These are phyloP conservation scores for Leccinum pachyderme DNA, from an alignment of 1,284 basidiomycete genomes.

Conservation along the genomic window DNA sequence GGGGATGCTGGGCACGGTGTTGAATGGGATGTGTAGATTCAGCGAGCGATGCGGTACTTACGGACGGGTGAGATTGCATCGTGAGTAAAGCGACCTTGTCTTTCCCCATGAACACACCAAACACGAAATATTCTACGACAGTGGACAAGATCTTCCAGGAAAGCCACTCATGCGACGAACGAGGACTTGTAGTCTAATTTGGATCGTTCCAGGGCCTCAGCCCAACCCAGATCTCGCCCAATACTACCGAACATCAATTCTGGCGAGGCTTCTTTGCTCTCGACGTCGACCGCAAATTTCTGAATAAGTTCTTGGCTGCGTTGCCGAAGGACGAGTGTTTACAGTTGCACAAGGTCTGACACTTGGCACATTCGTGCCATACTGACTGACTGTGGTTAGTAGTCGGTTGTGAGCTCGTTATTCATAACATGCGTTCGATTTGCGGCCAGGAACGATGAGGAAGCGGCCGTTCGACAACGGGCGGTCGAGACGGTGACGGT, in stretches of 20 bases:
- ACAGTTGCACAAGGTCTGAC: constrained; percentile 43
- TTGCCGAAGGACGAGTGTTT: constrained; percentile 42
- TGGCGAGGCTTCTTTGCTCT: constrained; percentile 51
- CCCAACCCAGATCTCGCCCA: constrained; percentile 39
- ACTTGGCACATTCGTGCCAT: neutral
- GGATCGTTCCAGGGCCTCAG: constrained; percentile 35
- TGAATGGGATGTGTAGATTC: constrained; percentile 1
- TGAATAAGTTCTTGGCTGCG: constrained; percentile 34
- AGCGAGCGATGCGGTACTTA: constrained; percentile 9
- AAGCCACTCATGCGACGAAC: neutral
- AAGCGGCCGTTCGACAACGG: constrained; percentile 38
- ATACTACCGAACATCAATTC: constrained; percentile 40
- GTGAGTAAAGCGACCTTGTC: neutral
- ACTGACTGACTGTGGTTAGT: constrained; percentile 32
- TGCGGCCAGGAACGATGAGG: constrained; percentile 31
- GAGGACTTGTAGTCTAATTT: neutral
- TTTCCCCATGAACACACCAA: constrained; percentile 20
- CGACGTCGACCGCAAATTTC: constrained; percentile 47
- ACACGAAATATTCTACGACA: constrained; percentile 21
- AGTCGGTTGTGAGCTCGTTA: constrained; percentile 50
- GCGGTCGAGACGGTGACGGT: constrained; percentile 48
- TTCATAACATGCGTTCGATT: constrained; percentile 44
- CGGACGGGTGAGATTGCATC: constrained; percentile 32
- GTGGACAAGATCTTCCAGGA: constrained; percentile 32
- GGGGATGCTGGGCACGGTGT: constrained; percentile 10